Conservation (phyloP, 2,329 filamentous ascomycete genomes). For the Waltergamsia citrina region DNA sequence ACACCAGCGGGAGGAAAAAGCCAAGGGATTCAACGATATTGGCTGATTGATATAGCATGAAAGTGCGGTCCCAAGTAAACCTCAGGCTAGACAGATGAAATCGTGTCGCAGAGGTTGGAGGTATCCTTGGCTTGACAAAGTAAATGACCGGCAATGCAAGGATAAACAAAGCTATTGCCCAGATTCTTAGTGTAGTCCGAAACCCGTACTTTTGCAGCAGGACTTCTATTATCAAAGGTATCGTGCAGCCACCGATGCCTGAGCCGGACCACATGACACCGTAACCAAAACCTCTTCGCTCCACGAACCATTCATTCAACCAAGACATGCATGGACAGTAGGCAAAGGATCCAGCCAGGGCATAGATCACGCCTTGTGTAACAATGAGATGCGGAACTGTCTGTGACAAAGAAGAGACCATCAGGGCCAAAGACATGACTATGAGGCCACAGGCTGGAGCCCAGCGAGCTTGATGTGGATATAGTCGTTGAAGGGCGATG, state of each 20-base stretch:
- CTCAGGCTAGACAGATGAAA: too few relatives aligned
- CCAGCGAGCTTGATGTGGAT: constrained; percentile 28
- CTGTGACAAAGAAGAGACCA: constrained; percentile 40
- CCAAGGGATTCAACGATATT: constrained; percentile 32
- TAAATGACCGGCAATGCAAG: constrained; percentile 45
- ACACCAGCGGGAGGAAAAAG: not conserved
- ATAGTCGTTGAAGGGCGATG: constrained; percentile 34
- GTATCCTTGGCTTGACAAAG: constrained; percentile 46
- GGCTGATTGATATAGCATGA: constrained; percentile 29
- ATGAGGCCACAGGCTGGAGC: constrained; percentile 34
- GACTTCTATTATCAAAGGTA: constrained; percentile 39
- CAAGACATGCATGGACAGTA: constrained; percentile 49
- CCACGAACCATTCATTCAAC: constrained; percentile 54
- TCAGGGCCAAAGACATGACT: constrained; percentile 41
- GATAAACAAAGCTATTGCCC: constrained; percentile 38
- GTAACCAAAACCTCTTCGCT: constrained; percentile 47
- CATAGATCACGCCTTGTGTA: constrained; percentile 54
- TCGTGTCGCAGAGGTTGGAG: too few relatives aligned
- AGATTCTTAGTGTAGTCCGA: constrained; percentile 43
- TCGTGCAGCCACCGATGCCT: constrained; percentile 36
- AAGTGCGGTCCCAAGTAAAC: constrained; percentile 13
- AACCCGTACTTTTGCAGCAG: constrained; percentile 42
- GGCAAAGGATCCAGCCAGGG: constrained; percentile 45
- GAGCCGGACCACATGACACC: constrained; percentile 53
- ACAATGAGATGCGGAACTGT: constrained; percentile 44